Evolutionary conservation across 1,284 basidiomycete genomes (phyloP).

Genomic region (Cutaneotrichosporon sp.): DNA sequence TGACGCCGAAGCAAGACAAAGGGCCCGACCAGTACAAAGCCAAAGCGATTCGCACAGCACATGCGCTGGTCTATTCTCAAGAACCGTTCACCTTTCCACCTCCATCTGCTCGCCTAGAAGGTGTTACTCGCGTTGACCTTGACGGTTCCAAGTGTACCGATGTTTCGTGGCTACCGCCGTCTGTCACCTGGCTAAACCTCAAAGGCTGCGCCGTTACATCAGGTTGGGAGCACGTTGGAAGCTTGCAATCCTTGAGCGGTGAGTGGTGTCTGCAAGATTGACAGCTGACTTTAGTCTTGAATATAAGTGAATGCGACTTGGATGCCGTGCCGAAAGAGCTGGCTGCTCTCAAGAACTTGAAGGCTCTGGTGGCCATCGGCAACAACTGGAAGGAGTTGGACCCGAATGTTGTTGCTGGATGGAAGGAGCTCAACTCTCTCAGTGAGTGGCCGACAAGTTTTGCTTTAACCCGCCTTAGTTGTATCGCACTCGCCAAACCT

Average conservation of each 20-base stretch:
- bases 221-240: conserved; percentile 39
- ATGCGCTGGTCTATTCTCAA: conserved; percentile 34
- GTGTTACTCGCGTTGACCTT: conserved; percentile 37
- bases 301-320: conserved; percentile 35
- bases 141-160: conserved; percentile 32
- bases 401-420: conserved; percentile 24
- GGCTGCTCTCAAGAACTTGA: conserved; percentile 27
- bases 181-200: conserved; percentile 40
- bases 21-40: conserved; percentile 36
- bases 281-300: conserved; percentile 30
- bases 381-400: conserved; percentile 38
- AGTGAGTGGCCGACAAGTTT: conserved; percentile 24
- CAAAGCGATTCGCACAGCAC: conserved; percentile 38
- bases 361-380: conserved; percentile 43
- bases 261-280: conserved; percentile 3
- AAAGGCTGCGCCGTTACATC: conserved; percentile 31
- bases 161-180: conserved; percentile 31
- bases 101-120: conserved; percentile 21
- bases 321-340: conserved; percentile 26
- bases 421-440: conserved; percentile 42
- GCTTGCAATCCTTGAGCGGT: conserved; percentile 33
- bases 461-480: conserved; percentile 22
- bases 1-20: conserved; percentile 5
- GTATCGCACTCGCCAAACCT: conserved; percentile 43
- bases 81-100: conserved; percentile 33